Evolutionary conservation across 352 stramenopile species (phyloP).

Genomic region (Phytophthora agathidicida): DNA sequence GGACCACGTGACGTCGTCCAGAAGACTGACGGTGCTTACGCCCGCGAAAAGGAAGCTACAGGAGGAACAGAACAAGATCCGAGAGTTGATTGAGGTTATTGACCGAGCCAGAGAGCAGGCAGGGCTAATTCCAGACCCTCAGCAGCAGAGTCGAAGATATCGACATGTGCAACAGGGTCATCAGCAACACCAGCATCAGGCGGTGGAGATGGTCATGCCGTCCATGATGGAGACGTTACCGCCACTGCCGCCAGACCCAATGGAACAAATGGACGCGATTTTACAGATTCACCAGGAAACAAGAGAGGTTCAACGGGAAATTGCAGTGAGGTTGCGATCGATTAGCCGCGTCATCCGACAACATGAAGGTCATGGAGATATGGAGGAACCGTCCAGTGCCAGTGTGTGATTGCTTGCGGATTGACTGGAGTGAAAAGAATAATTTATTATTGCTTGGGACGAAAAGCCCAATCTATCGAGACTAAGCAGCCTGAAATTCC

Average conservation of each 20-base stretch:
- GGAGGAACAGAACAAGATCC: slow-evolving; percentile 62
- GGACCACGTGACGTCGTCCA: slow-evolving; percentile 1
- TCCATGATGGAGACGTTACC: slow-evolving; percentile 30
- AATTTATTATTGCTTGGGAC: slow-evolving; percentile 21
- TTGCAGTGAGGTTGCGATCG: slow-evolving; percentile 45
- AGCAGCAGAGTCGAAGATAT: slow-evolving; percentile 29
- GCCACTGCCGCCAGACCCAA: slow-evolving; percentile 27
- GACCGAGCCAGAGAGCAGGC: slow-evolving; percentile 49
- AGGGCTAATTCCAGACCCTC: slow-evolving; percentile 25
- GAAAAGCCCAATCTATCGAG: slow-evolving; percentile 5
- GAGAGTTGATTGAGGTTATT: slow-evolving; percentile 67
- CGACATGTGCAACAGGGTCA: slow-evolving; percentile 15
- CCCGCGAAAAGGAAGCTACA: slow-evolving; percentile 56
- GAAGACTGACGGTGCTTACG: slow-evolving; percentile 26
- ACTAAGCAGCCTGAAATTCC: too few species aligned
- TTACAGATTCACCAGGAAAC: slow-evolving; percentile 66
- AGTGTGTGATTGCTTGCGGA: too few species aligned
- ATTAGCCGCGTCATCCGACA: slow-evolving; percentile 46
- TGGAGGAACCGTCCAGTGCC: slow-evolving; percentile 63
- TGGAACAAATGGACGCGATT: slow-evolving; percentile 59
- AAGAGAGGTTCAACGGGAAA: slow-evolving; percentile 54
- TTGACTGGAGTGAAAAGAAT: too few species aligned
- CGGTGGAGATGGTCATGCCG: slow-evolving; percentile 24
- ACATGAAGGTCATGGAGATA: slow-evolving; percentile 43
- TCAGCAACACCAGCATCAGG: slow-evolving; percentile 10